phyloP scores from a whole-genome alignment of 1,139 yeast genomes.

The Hemisphaericaspora xylofermentans region DNA sequence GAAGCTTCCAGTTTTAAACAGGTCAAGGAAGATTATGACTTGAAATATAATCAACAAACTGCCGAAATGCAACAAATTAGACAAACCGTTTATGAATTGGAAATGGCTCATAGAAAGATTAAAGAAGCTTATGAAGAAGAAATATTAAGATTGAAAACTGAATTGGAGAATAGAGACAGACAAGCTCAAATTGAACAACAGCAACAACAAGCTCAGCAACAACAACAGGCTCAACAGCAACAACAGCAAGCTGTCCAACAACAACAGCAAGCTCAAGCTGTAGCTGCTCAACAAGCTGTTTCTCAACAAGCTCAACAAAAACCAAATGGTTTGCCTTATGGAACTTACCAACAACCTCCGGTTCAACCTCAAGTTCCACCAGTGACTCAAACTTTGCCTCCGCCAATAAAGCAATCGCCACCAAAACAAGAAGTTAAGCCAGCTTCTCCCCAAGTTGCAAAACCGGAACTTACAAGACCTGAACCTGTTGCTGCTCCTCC shows the following conservation, averaged over 20 bases:
- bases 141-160: slow-evolving; percentile 79
- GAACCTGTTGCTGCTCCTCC: slow-evolving; percentile 18
- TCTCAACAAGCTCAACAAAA: slow-evolving; percentile 14
- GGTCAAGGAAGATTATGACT: slow-evolving; percentile 92
- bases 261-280: slow-evolving; percentile 20
- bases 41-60: slow-evolving; percentile 86
- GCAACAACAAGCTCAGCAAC: slow-evolving; percentile 21
- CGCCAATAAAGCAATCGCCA: slow-evolving; percentile 20
- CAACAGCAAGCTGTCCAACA: slow-evolving; percentile 11
- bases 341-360: slow-evolving; percentile 20
- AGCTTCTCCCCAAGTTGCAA: slow-evolving; percentile 10
- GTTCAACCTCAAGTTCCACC: slow-evolving; percentile 21
- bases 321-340: slow-evolving; percentile 18
- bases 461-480: slow-evolving; percentile 7
- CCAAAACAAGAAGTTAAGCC: slow-evolving; percentile 15
- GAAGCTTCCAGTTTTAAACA: slow-evolving; percentile 87
- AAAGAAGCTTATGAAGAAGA: slow-evolving; percentile 96
- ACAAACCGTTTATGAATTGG: slow-evolving; percentile 90
- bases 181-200: slow-evolving; percentile 32
- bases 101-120: slow-evolving; percentile 90
- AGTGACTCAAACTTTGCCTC: slow-evolving; percentile 14
- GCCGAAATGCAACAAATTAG: slow-evolving; percentile 94
- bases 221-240: slow-evolving; percentile 12
- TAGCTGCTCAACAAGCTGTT: slow-evolving; percentile 1
- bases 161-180: slow-evolving; percentile 72